Evolutionary conservation across 805 yeast genomes (phyloP).

Genomic region (Hanseniaspora occidentalis): DNA sequence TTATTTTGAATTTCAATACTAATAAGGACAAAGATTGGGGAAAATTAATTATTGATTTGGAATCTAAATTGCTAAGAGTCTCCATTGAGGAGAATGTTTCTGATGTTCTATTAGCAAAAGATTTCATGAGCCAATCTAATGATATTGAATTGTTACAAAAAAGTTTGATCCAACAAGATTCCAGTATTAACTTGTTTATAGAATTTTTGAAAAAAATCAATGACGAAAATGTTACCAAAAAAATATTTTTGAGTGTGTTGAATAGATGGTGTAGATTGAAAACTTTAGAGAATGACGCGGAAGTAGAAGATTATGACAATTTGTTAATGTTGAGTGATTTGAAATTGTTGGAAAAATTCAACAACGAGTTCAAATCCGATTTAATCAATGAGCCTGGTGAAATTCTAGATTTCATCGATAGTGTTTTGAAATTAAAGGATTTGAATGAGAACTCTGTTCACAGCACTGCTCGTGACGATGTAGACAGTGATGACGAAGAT

Average conservation of each 20-base stretch:
- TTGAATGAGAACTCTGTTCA: slow-evolving; percentile 23
- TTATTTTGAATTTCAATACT: slow-evolving; percentile 23
- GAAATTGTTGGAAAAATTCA: slow-evolving; percentile 49
- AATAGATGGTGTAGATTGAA: slow-evolving; percentile 43
- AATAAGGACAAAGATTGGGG: slow-evolving; percentile 26
- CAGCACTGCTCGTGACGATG: slow-evolving; percentile 25
- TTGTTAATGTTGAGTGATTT: slow-evolving; percentile 44
- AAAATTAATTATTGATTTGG: slow-evolving; percentile 22
- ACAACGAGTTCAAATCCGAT: slow-evolving; percentile 43
- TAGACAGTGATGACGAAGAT: slow-evolving; percentile 17
- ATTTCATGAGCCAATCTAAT: too few species aligned
- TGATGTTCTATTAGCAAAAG: slow-evolving; percentile 1
- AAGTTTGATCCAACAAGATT: slow-evolving; percentile 33
- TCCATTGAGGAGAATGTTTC: slow-evolving; percentile 2
- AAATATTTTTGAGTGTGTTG: slow-evolving; percentile 38
- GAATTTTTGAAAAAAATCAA: slow-evolving; percentile 35
- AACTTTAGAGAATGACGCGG: slow-evolving; percentile 2
- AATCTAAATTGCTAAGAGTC: slow-evolving; percentile 26
- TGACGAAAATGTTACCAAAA: slow-evolving; percentile 31
- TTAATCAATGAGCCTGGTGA: slow-evolving; percentile 35
- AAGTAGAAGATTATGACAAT: slow-evolving; percentile 30
- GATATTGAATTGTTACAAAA: slow-evolving; percentile 15
- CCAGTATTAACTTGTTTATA: slow-evolving; percentile 29
- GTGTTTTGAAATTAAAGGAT: slow-evolving; percentile 23
- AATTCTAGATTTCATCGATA: slow-evolving; percentile 37